Conservation (phyloP, 1,284 basidiomycete genomes). For the Mycena citricolor region DNA sequence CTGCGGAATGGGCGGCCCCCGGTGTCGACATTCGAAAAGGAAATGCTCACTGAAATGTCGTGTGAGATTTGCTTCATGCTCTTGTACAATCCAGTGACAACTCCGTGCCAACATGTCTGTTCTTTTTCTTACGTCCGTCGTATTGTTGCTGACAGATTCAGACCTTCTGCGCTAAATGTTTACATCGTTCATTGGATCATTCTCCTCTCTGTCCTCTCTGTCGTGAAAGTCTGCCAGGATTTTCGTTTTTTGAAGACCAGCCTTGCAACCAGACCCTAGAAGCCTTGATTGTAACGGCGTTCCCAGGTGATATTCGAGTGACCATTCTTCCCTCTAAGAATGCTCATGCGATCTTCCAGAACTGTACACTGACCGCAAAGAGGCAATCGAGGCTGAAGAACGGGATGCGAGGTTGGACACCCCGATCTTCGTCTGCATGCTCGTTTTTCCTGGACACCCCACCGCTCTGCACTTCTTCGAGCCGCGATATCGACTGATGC, state of each 20-base stretch:
- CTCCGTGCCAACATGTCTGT: slow-evolving; percentile 89
- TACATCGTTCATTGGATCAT: slow-evolving; percentile 89
- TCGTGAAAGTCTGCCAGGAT: slow-evolving; percentile 72
- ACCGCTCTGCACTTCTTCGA: slow-evolving; percentile 92
- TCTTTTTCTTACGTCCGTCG: slow-evolving; percentile 5
- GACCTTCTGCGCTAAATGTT: slow-evolving; percentile 92
- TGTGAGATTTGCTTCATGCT: slow-evolving; percentile 91
- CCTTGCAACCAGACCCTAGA: slow-evolving; percentile 67
- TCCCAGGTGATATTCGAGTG: slow-evolving; percentile 6
- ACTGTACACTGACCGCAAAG: slow-evolving; percentile 48
- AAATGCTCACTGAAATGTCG: slow-evolving; percentile 71
- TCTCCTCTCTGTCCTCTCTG: slow-evolving; percentile 83
- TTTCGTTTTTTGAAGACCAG: slow-evolving; percentile 81
- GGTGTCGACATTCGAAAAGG: slow-evolving; percentile 57
- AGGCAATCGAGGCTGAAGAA: slow-evolving; percentile 70
- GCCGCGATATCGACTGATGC: slow-evolving; percentile 89
- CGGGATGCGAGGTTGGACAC: slow-evolving; percentile 79
- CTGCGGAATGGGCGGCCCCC: slow-evolving; percentile 23
- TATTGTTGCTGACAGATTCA: slow-evolving; percentile 34
- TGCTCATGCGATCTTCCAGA: slow-evolving; percentile 55
- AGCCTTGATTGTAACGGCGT: slow-evolving; percentile 49
- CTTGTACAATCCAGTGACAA: slow-evolving; percentile 85
- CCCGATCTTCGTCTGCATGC: slow-evolving; percentile 88
- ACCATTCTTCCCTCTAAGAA: slow-evolving; percentile 1
- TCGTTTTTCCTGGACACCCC: slow-evolving; percentile 89